Evolutionary conservation across 1,139 yeast species (phyloP).

Genomic region (Spathaspora jeffriesii): DNA sequence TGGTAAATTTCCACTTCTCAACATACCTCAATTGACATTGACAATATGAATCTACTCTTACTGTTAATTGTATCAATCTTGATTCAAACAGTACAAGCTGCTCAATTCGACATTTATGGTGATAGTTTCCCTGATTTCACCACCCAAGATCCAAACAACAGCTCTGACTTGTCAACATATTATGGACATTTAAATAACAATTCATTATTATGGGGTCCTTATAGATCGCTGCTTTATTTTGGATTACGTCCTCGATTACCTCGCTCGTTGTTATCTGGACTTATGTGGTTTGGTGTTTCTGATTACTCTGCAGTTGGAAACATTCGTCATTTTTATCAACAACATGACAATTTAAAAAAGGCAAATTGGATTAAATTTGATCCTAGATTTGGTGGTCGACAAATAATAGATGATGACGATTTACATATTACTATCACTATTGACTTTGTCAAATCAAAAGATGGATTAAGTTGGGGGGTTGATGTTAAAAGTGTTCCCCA

Average conservation of each 20-base stretch:
- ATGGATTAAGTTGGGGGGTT: slow-evolving; percentile 78
- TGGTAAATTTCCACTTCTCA: not conserved
- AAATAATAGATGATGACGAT: slow-evolving; percentile 68
- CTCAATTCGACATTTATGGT: slow-evolving; percentile 11
- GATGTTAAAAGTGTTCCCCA: slow-evolving; percentile 65
- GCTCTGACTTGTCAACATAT: slow-evolving; percentile 9
- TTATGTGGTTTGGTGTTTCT: slow-evolving; percentile 87
- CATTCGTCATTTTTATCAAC: slow-evolving; percentile 82
- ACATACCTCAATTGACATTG: not conserved
- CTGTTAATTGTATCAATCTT: not conserved
- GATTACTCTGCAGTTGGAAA: slow-evolving; percentile 54
- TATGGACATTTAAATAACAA: slow-evolving; percentile 30
- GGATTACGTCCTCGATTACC: slow-evolving; percentile 85
- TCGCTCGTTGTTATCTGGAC: slow-evolving; percentile 75
- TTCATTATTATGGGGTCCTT: slow-evolving; percentile 83
- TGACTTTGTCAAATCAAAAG: slow-evolving; percentile 73
- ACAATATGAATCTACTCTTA: not conserved
- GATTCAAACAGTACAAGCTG: slow-evolving; percentile 7
- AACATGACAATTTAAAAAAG: slow-evolving; percentile 65
- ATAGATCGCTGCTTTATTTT: slow-evolving; percentile 81
- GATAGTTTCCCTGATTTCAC: not conserved
- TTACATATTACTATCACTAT: slow-evolving; percentile 64
- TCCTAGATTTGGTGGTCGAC: slow-evolving; percentile 85
- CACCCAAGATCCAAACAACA: not conserved
- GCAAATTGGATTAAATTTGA: slow-evolving; percentile 91